Base-by-base conservation (phyloP, 2,329 filamentous ascomycete genomes). In the Aspergillus sojae region DNA sequence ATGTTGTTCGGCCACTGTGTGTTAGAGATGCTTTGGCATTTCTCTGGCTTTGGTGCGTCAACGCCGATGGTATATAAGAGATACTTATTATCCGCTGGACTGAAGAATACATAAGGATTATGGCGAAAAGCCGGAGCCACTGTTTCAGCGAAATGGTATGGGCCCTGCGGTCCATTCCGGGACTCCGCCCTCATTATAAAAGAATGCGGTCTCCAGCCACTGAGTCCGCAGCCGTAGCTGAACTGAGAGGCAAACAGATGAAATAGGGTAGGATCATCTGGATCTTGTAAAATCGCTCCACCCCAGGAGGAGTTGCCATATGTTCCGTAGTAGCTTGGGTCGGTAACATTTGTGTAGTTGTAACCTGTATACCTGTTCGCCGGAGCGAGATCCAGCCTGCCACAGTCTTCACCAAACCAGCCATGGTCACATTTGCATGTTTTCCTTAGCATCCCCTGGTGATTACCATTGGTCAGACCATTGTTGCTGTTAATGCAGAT, bases 181-280 rank as follows among this genome's bases (percentile, higher is more conserved):
- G 81, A 83, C 64, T 83, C 82, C 1, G 82, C 82, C 19, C 82
- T 73, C 32, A 81, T 78, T 21, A 84, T 74, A 21, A 77, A 80
- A 21, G 79, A 81, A 57, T 79, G 81, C 0, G 81, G 82, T 12
- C 78, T 74, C 82, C 83, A 85, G n/a, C 79, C 81, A 6, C 71
- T 71, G 1, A 85, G 73, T 0, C 82, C 82, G 58, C 82, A 85
- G 7, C 79, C 80, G 57, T 79, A 74, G 0, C 76, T 72, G 62
- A 84, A 83, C 56, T 84, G 80, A 0, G 81, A 79, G 1, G 77
- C 75, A 52, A 84, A 73, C 0, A 85, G 77, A 58, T 84, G 82
- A 57, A 83, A 82, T 0, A 83, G 71, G 0, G 61, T 58, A 0
- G 65, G 65, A 16, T 83, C 74, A 0, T 68, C 19, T 0, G 72